Conservation (phyloP, 2,329 filamentous ascomycete species). For the Leptosphaerulina australis region DNA sequence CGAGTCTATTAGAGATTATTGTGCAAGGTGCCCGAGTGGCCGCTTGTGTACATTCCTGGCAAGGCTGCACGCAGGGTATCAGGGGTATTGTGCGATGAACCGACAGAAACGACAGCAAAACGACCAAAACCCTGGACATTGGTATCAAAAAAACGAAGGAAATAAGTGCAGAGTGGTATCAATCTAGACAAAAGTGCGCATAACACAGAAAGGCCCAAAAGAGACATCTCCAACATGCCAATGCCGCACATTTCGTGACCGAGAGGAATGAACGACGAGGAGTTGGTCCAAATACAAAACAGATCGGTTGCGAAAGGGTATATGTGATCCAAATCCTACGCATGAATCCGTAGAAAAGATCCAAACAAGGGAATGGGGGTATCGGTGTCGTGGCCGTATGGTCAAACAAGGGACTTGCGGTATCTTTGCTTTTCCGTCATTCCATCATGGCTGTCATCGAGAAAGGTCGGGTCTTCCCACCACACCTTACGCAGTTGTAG, state of each 20-base stretch:
- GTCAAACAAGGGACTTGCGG: constrained; percentile 49
- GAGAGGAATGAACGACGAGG: constrained; percentile 34
- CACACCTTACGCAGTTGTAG: constrained; percentile 52
- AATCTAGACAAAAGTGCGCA: constrained; percentile 51
- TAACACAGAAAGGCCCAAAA: constrained; percentile 41
- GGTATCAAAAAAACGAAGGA: constrained; percentile 50
- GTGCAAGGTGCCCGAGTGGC: constrained; percentile 49
- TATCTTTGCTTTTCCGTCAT: constrained; percentile 53
- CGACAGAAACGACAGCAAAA: constrained; percentile 38
- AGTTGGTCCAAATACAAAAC: constrained; percentile 38
- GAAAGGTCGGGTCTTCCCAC: constrained; percentile 48
- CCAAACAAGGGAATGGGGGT: constrained; percentile 39
- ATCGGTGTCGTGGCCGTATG: constrained; percentile 44
- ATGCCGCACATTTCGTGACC: constrained; percentile 45
- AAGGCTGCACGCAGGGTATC: constrained; percentile 51
- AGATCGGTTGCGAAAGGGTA: constrained; percentile 40
- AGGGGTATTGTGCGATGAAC: constrained; percentile 50
- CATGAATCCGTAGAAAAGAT: constrained; percentile 33
- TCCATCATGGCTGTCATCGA: constrained; percentile 51
- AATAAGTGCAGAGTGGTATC: constrained; percentile 51
- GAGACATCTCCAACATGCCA: constrained; percentile 43
- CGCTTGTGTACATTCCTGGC: constrained; percentile 49
- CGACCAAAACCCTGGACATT: constrained; percentile 37
- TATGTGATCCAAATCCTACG: constrained; percentile 41
- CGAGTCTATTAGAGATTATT: constrained; percentile 50